These are phyloP conservation scores for Aspergillus coremiiformis DNA, from an alignment of 495 filamentous ascomycete species.

Conservation along the genomic window DNA sequence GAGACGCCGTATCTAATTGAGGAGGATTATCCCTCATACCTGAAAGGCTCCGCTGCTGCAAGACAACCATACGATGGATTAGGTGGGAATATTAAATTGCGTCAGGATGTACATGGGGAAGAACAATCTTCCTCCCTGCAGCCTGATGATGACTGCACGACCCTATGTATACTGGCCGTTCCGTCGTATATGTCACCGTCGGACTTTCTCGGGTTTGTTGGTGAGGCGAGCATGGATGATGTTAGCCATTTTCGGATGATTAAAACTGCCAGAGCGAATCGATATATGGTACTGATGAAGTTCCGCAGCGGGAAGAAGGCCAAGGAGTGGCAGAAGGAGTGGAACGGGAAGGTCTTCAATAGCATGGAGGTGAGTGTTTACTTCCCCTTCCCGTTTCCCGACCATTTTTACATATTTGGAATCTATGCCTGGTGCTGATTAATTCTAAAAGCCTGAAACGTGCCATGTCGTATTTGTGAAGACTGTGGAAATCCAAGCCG, in stretches of 20 bases:
- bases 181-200: constrained; percentile 86
- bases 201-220: constrained; percentile 89
- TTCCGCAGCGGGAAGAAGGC: constrained; percentile 71
- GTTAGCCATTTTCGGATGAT: constrained; percentile 97
- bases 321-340: constrained; percentile 71
- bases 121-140: constrained; percentile 19
- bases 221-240: constrained; percentile 77
- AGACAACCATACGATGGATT: constrained; percentile 25
- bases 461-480: constrained; percentile 96
- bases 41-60: constrained; percentile 38
- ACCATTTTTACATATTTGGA: not conserved
- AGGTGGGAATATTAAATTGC: constrained; percentile 13
- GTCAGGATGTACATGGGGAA: constrained; percentile 7
- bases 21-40: constrained; percentile 34
- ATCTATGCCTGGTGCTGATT: constrained; percentile 15
- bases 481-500: constrained; percentile 61
- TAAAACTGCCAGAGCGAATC: constrained; percentile 75
- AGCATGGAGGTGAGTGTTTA: constrained; percentile 69
- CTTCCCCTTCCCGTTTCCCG: constrained; percentile 1
- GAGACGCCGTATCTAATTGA: constrained; percentile 52
- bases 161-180: constrained; percentile 87
- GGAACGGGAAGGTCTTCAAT: constrained; percentile 93
- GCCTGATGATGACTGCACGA: constrained; percentile 66
- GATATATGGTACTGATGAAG: constrained; percentile 97
- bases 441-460: constrained; percentile 65